phyloP scores from a whole-genome alignment of 2,329 filamentous ascomycete species.

The Diplocarpon rosae region DNA sequence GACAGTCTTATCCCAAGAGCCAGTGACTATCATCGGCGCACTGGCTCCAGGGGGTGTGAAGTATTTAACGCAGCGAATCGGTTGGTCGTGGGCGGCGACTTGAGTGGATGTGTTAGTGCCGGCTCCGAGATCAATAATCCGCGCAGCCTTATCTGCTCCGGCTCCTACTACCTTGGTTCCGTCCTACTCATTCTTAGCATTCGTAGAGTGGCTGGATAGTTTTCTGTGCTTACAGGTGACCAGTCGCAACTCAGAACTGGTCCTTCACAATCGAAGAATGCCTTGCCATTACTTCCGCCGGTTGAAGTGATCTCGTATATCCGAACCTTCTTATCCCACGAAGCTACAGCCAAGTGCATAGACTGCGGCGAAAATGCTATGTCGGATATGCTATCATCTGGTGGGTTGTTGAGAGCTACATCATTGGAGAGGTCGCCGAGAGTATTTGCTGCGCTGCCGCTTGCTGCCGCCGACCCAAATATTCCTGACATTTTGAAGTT shows the following conservation, averaged over 20 bases:
- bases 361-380: conserved; percentile 67
- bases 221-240: conserved; percentile 58
- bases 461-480: conserved; percentile 42
- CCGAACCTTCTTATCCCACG: conserved; percentile 96
- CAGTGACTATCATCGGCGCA: conserved; percentile 77
- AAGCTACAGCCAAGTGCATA: conserved; percentile 80
- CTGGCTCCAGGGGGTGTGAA: conserved; percentile 54
- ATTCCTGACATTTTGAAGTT: conserved; percentile 48
- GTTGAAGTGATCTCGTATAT: conserved; percentile 82
- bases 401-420: conserved; percentile 64
- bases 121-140: conserved; percentile 70
- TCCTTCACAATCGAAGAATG: conserved; percentile 73
- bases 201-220: not conserved
- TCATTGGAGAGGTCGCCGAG: conserved; percentile 88
- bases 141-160: conserved; percentile 83
- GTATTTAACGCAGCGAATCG: conserved; percentile 69
- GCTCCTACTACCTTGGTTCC: conserved; percentile 79
- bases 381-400: conserved; percentile 82
- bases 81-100: conserved; percentile 75
- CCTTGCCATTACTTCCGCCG: conserved; percentile 75
- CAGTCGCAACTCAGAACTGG: conserved; percentile 80
- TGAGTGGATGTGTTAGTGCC: conserved; percentile 51
- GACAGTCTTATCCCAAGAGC: conserved; percentile 83
- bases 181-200: conserved; percentile 46
- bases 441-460: conserved; percentile 49